Evolutionary conservation across 2,329 filamentous ascomycete species (phyloP), one percentile per base, ranked within the genome.

Genomic region (Beauveria sp.): DNA sequence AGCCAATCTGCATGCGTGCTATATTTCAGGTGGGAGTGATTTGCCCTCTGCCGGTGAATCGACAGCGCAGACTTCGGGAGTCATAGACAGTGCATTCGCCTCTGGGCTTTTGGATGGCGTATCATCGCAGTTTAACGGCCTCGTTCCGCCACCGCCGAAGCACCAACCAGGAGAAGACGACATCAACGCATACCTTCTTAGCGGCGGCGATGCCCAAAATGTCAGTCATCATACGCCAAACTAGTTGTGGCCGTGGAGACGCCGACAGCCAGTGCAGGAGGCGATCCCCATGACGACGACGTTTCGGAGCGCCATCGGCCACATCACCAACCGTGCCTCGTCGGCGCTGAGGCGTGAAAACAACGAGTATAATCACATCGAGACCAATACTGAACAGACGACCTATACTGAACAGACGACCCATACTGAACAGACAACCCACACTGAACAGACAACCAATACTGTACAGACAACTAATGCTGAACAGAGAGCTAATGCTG

Each of bases 201-300:
- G 16, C 10, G 20, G 9, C 14, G 24, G 1, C 14, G n/a, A 51
- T 16, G n/a, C 31, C 5, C 18, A 4, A 16, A 50, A 18, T 28
- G 3, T 18, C 16, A 52, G 18, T 10, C 24, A 22, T 16, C 40
- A 48, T 12, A n/a, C 38, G 22, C 31, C 49, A 18, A 38, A 22
- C 28, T 24, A 8, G 1, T 24, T 16, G 9, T 46, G 40, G 28
- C 9, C 28, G 18, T 9, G 26, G 6, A 4, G 14, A 14, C 18
- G 20, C 12, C 50, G 16, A 16, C 31, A 20, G 6, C 31, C 9
- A 18, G 50, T 1, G 18, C 31, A 40, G 9, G 51, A 54, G 16
- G 3, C 42, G 22, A 61, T 61, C 16, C 59, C 59, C 8, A 61
- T 61, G 59, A 61, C 59, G 10, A 54, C 59, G 16, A 54, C 55